Percentiles rank a stretch among this genome's conserved stretches.
Evolutionary conservation across 176 grass and related monocot genomes (phyloP).

Genomic region (Alopecurus myosuroides): DNA sequence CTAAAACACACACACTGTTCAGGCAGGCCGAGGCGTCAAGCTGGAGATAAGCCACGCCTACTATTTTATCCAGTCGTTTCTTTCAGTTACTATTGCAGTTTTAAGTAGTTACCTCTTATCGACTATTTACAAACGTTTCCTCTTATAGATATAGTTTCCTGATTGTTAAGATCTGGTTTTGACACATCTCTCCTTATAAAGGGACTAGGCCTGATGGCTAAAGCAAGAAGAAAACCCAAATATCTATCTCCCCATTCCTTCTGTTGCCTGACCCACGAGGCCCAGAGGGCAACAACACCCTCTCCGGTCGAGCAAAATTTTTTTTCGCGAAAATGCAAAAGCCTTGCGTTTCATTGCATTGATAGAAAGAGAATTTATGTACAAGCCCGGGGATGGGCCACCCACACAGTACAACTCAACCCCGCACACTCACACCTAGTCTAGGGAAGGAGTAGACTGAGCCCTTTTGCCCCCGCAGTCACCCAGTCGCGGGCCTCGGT

Average conservation of each 20-base stretch:
- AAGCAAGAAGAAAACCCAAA: not conserved
- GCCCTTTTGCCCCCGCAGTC: too few species aligned
- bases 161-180: not conserved
- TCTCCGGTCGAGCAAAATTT: not conserved
- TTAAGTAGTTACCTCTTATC: not conserved
- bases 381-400: too few species aligned
- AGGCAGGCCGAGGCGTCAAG: not conserved
- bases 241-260: not conserved
- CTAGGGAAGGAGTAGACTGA: too few species aligned
- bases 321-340: too few species aligned
- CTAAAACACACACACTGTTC: not conserved
- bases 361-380: too few species aligned
- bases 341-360: too few species aligned
- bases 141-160: not conserved
- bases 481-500: too few species aligned
- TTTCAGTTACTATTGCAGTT: not conserved
- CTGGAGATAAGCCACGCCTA: not conserved
- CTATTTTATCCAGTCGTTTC: not conserved
- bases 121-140: not conserved
- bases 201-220: not conserved
- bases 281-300: not conserved
- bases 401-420: too few species aligned
- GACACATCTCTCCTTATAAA: not conserved
- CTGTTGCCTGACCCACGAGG: not conserved
- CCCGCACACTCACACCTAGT: too few species aligned